phyloP scores from a whole-genome alignment of 2,329 filamentous ascomycete genomes.

The Apiospora malaysiana region DNA sequence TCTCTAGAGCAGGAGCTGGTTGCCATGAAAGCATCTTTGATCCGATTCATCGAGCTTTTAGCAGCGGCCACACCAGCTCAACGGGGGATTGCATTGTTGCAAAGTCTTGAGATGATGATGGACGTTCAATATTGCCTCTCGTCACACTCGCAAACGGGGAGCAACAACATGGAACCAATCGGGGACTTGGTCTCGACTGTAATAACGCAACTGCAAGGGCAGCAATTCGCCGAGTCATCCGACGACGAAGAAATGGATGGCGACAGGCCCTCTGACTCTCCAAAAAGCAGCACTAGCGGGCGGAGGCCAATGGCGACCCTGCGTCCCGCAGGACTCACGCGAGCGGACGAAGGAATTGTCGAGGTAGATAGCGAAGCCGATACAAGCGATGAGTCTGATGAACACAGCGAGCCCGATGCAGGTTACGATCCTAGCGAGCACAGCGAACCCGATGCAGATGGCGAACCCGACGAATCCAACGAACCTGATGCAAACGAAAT shows the following conservation, averaged over 20 bases:
- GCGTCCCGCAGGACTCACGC: conserved; percentile 1
- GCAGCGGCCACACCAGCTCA: not conserved
- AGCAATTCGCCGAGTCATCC: not conserved
- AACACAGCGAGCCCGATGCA: not conserved
- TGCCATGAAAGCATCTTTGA: not conserved
- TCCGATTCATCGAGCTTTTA: not conserved
- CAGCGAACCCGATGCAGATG: conserved; percentile 6
- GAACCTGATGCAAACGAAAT: not conserved
- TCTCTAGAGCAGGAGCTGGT: not conserved
- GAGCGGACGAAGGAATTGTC: not conserved
- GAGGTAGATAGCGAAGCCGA: not conserved
- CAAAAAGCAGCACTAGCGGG: not conserved
- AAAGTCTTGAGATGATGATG: not conserved
- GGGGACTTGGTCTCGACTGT: not conserved
- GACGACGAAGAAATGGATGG: not conserved
- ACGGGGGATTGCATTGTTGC: not conserved
- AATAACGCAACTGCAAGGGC: not conserved
- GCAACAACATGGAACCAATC: not conserved
- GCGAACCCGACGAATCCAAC: conserved; percentile 3
- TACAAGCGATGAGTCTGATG: not conserved
- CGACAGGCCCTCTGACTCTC: not conserved
- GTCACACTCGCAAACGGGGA: not conserved
- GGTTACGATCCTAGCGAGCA: not conserved
- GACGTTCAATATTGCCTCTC: not conserved
- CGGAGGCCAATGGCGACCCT: not conserved